Evolutionary conservation across 2,329 filamentous ascomycete species (phyloP), one percentile per base, ranked within the genome.

Genomic region (Fusarium pininemorale): DNA sequence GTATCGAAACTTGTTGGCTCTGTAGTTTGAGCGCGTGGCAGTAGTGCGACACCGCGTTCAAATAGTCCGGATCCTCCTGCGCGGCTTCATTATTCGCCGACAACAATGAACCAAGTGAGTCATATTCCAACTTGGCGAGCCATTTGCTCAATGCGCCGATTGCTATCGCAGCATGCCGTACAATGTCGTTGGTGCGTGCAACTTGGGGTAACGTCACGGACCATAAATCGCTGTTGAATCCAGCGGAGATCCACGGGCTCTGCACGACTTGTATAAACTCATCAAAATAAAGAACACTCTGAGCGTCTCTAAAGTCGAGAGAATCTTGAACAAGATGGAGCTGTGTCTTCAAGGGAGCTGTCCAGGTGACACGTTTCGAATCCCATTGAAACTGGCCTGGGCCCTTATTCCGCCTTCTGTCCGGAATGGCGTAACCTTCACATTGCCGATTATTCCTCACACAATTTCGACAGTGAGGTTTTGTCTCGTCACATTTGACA

Each of bases 1-100:
- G 80, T 7, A 81, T 38, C 3, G 80, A 80, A 35, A 68, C 53
- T 0, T 73, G 70, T 10, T 78, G 66, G 20, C 73, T 78, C n/a
- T 79, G 76, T 14, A 81, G 55, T 50, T 77, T 82, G 12, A 84
- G 65, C 1, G 82, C 79, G 7, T 76, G 70, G 26, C 82, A 81
- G 56, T 84, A 83, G 58, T 83, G 80, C 6, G 76, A 72, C 9
- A 84, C 68, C 0, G 82, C 83, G 4, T 79, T 74, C 37, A 79
- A 73, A 70, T 84, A 83, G 16, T 78, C 68, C 5, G 37, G 16
- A 4, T 76, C 72, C 2, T 42, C 35, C 38, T 44, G 38, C 1
- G 32, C 28, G 3, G 42, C 10, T 18, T 61, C 41, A 37, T 32
- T 54, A 14, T 42, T 35, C 1, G 51, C 26, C 12, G 18, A 26